A percentile compares a stretch with the other conserved stretches of the same genome.
These are phyloP conservation scores for Macrotyloma uniflorum DNA, from an alignment of 306 rosid species.

Conservation along the genomic window DNA sequence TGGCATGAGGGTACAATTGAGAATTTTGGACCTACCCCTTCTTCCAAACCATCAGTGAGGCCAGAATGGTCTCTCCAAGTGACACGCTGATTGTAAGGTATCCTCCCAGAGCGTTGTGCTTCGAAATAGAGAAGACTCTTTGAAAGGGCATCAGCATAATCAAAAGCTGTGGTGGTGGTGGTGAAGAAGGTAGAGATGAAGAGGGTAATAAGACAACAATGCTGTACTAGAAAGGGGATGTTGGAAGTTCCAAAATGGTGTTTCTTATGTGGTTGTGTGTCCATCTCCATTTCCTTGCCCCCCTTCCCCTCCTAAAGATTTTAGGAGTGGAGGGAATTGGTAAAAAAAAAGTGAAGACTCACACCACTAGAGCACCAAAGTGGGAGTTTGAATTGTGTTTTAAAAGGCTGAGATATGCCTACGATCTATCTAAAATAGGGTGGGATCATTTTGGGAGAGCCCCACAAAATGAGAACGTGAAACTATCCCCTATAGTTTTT, in stretches of 20 bases:
- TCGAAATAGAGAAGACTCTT: constrained; percentile 94
- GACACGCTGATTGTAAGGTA: constrained; percentile 94
- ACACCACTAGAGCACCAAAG: neutral
- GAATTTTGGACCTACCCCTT: constrained; percentile 65
- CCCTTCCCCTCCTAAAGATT: constrained; percentile 58
- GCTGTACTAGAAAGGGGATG: constrained; percentile 19
- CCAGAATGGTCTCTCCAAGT: constrained; percentile 95
- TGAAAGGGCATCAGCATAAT: constrained; percentile 80
- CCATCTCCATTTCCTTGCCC: constrained; percentile 42
- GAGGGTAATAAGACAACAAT: constrained; percentile 44
- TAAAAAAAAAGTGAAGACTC: constrained; percentile 6
- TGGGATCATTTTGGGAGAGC: constrained; percentile 30
- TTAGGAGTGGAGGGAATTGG: constrained; percentile 58
- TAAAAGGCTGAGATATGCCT: constrained; percentile 34
- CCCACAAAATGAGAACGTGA: constrained; percentile 50
- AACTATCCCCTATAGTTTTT: neutral
- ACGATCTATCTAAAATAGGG: constrained; percentile 31
- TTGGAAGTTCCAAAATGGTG: constrained; percentile 35
- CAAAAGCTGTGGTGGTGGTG: constrained; percentile 43
- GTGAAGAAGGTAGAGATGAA: constrained; percentile 40
- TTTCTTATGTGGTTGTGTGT: constrained; percentile 6
- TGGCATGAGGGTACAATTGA: neutral
- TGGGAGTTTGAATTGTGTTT: constrained; percentile 38
- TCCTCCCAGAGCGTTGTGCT: constrained; percentile 91
- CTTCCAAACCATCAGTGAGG: constrained; percentile 93